Percentiles rank a stretch among this genome's conserved stretches.
phyloP scores from a whole-genome alignment of 495 filamentous ascomycete species.

The Pyronema omphalodes region DNA sequence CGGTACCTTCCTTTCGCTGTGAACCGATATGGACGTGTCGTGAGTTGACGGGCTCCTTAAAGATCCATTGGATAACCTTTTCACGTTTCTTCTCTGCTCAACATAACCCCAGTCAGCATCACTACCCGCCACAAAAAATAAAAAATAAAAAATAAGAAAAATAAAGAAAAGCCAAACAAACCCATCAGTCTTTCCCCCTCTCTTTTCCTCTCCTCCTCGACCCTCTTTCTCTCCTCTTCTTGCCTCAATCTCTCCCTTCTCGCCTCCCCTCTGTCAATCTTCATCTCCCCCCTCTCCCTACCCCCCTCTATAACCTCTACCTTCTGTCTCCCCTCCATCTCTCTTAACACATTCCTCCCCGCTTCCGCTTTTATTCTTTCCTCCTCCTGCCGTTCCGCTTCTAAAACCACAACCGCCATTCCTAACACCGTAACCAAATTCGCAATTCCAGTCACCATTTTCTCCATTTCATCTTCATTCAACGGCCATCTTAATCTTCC shows the following conservation, averaged over 20 bases:
- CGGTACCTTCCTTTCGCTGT: neutral
- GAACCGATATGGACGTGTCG: neutral
- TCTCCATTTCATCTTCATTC: neutral
- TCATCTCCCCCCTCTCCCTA: no score
- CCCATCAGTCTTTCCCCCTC: neutral
- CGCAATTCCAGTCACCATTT: neutral
- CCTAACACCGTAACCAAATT: neutral
- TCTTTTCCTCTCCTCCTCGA: neutral
- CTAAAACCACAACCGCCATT: neutral
- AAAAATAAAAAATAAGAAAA: neutral
- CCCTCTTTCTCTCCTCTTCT: neutral
- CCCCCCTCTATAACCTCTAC: no score
- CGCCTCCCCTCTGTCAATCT: no score
- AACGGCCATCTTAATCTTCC: slow-evolving; percentile 4
- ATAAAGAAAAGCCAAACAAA: no score
- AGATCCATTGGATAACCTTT: slow-evolving; percentile 1
- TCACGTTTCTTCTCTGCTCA: neutral
- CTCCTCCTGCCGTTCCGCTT: no score
- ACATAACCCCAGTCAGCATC: neutral
- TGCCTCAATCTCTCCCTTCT: no score
- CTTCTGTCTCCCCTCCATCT: no score
- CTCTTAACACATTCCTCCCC: no score
- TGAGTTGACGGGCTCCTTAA: neutral
- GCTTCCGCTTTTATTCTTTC: no score
- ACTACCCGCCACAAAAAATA: neutral